Conservation (phyloP, 768 basidiomycete genomes). For the Dacryopinax spathularia region DNA sequence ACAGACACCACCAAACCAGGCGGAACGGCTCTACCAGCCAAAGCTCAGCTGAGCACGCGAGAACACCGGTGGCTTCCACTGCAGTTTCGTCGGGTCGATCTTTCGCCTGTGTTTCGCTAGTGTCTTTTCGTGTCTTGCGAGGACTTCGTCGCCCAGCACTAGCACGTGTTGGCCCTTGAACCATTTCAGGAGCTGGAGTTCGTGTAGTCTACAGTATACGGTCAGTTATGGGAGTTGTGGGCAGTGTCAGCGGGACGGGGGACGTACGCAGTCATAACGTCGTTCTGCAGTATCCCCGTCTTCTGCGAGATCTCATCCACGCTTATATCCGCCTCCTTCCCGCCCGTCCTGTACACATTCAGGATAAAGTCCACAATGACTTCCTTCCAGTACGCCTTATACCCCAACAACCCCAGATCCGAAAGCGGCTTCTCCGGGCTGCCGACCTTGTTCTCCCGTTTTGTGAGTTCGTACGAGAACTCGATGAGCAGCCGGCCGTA, state of each 20-base stretch:
- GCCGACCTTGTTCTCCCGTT: conserved; percentile 88
- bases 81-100: conserved; percentile 64
- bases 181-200: conserved; percentile 86
- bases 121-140: conserved; percentile 80
- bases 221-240: conserved; percentile 10
- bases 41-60: conserved; percentile 81
- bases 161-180: conserved; percentile 92
- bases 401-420: conserved; percentile 83
- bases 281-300: conserved; percentile 87
- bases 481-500: conserved; percentile 94
- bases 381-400: conserved; percentile 95
- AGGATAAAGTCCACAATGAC: conserved; percentile 84
- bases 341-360: conserved; percentile 28
- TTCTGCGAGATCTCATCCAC: conserved; percentile 95
- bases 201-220: conserved; percentile 71
- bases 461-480: conserved; percentile 95
- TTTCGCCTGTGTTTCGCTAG: conserved; percentile 61
- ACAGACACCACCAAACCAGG: too few relatives aligned
- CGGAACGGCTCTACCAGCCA: conserved; percentile 35
- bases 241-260: neutral
- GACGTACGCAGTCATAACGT: conserved; percentile 96
- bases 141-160: conserved; percentile 74
- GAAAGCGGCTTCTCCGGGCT: conserved; percentile 95
- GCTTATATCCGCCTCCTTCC: conserved; percentile 62
- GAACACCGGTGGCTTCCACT: conserved; percentile 94